Evolutionary conservation across 108 stramenopile genomes (phyloP), one percentile per base, ranked within the genome.

Genomic region (Cylindrotheca fusiformis): DNA sequence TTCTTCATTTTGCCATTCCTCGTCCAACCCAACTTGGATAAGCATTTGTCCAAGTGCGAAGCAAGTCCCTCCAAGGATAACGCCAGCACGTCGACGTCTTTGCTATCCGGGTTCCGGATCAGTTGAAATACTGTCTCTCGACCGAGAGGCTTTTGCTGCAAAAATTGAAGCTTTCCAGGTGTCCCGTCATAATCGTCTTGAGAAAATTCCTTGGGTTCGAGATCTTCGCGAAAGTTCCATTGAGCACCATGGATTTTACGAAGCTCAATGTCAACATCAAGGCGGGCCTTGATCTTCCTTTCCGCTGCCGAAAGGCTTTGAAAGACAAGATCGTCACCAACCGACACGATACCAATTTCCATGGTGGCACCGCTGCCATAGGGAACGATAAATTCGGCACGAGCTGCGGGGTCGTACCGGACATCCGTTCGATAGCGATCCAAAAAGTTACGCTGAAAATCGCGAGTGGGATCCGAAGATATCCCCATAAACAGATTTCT

Each of bases 91-190:
- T 21, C 33, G 5, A 58, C 23, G 12, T 32, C 8, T 29, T 47
- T 51, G 20, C 12, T 20, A 17, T 20, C 20, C 4, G 56, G 26
- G 25, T 28, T 30, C 32, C 32, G 48, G 24, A 82, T 79, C 25
- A 70, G 64, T 47, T 91, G 90, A 29, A 75, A 72, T 8, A 91
- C 60, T 20, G 63, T 74, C 52, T 91, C 82, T 41, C 69, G 75
- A 10, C 81, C 90, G 29, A 86, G 47, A 8, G 90, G 76, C 20
- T 83, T 65, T 63, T 91, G 90, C 32, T 69, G 46, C 23, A 72
- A 52, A 63, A 78, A 91, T 46, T 91, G 90, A 25, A 80, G 68
- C 32, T 79, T 36, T 24, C 83, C 72, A 20, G 63, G 71, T 28
- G 33, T 20, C 17, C 41, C 48, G 26, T 57, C 49, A 53, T 72